Evolutionary conservation across 1,284 basidiomycete species (phyloP).

Genomic region (Apiotrichum sp.): DNA sequence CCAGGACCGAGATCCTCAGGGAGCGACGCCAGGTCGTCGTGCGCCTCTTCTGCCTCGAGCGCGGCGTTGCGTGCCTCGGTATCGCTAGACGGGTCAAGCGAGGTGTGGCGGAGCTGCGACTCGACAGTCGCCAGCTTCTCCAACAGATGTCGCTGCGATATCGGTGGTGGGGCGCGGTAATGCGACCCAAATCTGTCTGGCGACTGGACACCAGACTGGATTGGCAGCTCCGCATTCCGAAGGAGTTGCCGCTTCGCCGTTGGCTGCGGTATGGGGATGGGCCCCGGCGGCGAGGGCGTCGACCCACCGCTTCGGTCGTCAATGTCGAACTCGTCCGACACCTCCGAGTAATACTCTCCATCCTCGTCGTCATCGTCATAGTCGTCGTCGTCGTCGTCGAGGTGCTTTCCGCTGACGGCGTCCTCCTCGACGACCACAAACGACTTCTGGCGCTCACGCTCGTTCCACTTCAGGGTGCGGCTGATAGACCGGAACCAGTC

Average conservation of each 20-base stretch:
- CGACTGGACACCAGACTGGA: conserved; percentile 57
- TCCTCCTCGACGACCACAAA: conserved; percentile 95
- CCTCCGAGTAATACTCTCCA: conserved; percentile 36
- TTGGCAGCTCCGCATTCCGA: background rate
- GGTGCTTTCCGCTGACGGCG: conserved; percentile 5
- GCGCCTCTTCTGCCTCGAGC: background rate
- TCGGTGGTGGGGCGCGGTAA: conserved; percentile 55
- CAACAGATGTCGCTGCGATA: conserved; percentile 49
- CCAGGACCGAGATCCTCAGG: background rate
- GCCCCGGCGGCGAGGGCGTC: conserved; percentile 21
- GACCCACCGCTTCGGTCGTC: conserved; percentile 59
- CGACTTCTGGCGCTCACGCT: conserved; percentile 92
- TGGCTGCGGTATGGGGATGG: background rate
- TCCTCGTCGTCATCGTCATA: conserved; percentile 52
- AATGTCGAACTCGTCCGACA: conserved; percentile 71
- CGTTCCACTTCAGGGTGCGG: conserved; percentile 96
- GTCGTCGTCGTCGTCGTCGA: background rate
- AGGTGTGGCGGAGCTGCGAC: conserved; percentile 5
- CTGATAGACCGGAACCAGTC: conserved; percentile 98
- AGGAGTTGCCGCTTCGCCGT: background rate
- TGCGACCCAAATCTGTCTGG: conserved; percentile 69
- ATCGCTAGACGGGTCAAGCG: background rate
- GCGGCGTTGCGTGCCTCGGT: background rate
- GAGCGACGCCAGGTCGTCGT: background rate
- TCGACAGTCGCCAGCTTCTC: conserved; percentile 27